Base-by-base conservation (phyloP, 768 basidiomycete species). In the Pleurotus salmoneostramineus region DNA sequence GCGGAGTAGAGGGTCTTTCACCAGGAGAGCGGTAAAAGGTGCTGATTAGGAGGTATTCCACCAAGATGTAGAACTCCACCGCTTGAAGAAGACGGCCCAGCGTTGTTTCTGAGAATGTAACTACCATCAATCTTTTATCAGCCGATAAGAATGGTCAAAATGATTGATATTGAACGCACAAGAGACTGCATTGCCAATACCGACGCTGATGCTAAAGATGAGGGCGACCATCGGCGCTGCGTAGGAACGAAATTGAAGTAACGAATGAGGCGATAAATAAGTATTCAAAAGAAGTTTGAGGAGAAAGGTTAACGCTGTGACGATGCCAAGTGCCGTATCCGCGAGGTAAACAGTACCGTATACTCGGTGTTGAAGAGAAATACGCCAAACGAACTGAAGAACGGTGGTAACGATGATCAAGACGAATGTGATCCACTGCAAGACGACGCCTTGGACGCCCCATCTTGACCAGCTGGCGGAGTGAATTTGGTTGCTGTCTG, bases 71-170 rank as follows among this genome's bases (percentile, higher is more conserved):
- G 21, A 85, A 62, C 64, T 88, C 85, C 35, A 84, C 69, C 11
- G 83, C 85, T 62, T 84, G 80, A 57, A 82, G 73, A 62, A 91
- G 82, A 47, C 86, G 83, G n/a, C 89, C 90, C 1, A 88, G 71
- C 7, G 77, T 75, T 5, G 81, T 82, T 70, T 91, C 90, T 2
- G 89, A 82, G 65, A 91, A 89, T 55, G 75, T 71, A 66, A 87
- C 88, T 90, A 62, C 31, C 33, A 37, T 17, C 34, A 54, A 27
- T 27, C 21, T 27, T 27, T 27, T 27, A 33, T 32, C 57, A 58
- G 32, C 56, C 46, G 60, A 49, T 11, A 34, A 46, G 40, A 40
- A 48, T 37, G 11, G 12, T 36, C 27, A 12, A 10, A 52, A 32
- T 44, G 15, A 14, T 15, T n/a, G 47, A 51, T 17, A 2, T 58